Percentiles rank a stretch among this genome's conserved stretches.
Evolutionary conservation across 1,139 yeast genomes (phyloP).

Genomic region (Yamadazyma mexicana): DNA sequence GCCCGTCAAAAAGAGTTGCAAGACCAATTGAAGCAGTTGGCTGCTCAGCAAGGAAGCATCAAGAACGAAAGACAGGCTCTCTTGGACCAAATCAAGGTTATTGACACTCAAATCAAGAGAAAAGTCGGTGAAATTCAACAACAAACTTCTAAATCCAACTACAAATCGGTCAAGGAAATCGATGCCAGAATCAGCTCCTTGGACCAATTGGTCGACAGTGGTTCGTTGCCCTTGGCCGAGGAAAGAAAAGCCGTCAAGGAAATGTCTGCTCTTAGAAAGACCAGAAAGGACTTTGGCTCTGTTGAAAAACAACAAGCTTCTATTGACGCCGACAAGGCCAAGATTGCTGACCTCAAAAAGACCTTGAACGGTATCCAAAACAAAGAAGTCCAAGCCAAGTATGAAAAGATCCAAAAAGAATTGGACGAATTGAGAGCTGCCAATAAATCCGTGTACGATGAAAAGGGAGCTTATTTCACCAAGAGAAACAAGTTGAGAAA

Average conservation of each 20-base stretch:
- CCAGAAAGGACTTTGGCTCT: slow-evolving; percentile 74
- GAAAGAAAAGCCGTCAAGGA: slow-evolving; percentile 87
- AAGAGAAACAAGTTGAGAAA: slow-evolving; percentile 70
- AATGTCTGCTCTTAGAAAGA: slow-evolving; percentile 78
- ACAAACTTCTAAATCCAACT: slow-evolving; percentile 67
- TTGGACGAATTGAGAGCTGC: slow-evolving; percentile 59
- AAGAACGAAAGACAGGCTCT: slow-evolving; percentile 69
- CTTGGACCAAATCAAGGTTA: slow-evolving; percentile 69
- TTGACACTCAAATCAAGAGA: slow-evolving; percentile 74
- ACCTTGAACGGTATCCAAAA: slow-evolving; percentile 63
- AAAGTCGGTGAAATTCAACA: slow-evolving; percentile 74
- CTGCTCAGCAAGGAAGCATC: slow-evolving; percentile 66
- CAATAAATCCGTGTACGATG: slow-evolving; percentile 65
- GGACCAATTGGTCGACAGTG: slow-evolving; percentile 76
- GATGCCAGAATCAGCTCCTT: slow-evolving; percentile 69
- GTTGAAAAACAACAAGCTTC: slow-evolving; percentile 75
- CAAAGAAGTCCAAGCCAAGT: slow-evolving; percentile 59
- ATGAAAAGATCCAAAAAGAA: slow-evolving; percentile 62
- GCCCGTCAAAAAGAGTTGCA: slow-evolving; percentile 68
- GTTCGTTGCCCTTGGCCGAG: slow-evolving; percentile 83
- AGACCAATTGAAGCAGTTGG: slow-evolving; percentile 60
- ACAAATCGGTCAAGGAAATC: slow-evolving; percentile 75
- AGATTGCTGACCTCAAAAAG: slow-evolving; percentile 74
- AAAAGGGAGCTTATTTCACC: slow-evolving; percentile 62
- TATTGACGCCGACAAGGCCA: slow-evolving; percentile 77